These are phyloP conservation scores for Kodamaea jinghongensis DNA, from an alignment of 805 yeast genomes.

Conservation along the genomic window DNA sequence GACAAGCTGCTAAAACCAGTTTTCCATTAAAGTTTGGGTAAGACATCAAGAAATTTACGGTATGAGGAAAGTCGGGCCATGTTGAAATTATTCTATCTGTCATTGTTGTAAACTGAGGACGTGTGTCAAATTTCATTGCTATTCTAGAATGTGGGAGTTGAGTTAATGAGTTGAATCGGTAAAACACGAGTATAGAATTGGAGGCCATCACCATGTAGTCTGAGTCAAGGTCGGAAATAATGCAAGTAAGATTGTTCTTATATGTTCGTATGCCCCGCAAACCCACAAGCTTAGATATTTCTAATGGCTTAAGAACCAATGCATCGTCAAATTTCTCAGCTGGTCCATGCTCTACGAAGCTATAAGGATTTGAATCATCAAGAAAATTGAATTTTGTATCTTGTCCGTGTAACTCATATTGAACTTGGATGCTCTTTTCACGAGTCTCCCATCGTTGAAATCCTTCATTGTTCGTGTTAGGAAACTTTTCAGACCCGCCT, in stretches of 20 bases:
- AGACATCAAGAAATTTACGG: constrained; percentile 49
- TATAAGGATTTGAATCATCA: constrained; percentile 15
- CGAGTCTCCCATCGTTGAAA: not conserved
- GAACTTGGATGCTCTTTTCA: not conserved
- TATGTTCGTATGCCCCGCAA: constrained; percentile 31
- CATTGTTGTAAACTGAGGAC: constrained; percentile 40
- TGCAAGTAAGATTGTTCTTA: constrained; percentile 39
- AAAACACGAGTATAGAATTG: constrained; percentile 34
- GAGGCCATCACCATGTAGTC: constrained; percentile 31
- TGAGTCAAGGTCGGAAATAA: constrained; percentile 15
- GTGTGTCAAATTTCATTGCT: constrained; percentile 37
- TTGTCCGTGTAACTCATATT: too few relatives aligned
- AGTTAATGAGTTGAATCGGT: constrained; percentile 26
- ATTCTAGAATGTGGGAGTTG: constrained; percentile 26
- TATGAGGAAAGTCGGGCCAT: constrained; percentile 54
- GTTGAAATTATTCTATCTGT: constrained; percentile 45
- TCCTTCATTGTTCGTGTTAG: constrained; percentile 4
- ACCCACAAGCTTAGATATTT: constrained; percentile 17
- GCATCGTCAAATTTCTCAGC: constrained; percentile 37
- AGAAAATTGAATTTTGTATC: constrained; percentile 12
- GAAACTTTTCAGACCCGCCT: constrained; percentile 13
- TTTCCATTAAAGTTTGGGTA: constrained; percentile 31
- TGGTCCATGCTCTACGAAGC: constrained; percentile 28
- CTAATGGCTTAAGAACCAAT: constrained; percentile 22
- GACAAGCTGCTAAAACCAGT: constrained; percentile 47